phyloP scores from a whole-genome alignment of 2,329 filamentous ascomycete species.

The Teratosphaeria zuluensis region DNA sequence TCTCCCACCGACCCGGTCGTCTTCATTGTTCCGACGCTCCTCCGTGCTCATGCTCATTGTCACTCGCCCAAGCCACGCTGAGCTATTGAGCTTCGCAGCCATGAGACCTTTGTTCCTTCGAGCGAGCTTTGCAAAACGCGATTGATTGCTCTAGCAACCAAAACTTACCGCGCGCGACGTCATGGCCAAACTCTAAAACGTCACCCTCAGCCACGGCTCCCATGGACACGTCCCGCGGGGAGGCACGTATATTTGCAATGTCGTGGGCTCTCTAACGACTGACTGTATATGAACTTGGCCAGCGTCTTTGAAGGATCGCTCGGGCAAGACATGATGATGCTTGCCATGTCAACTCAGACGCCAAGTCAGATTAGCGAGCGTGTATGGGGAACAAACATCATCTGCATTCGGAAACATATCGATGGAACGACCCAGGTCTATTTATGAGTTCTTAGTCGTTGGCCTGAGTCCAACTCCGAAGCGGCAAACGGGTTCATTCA shows the following conservation, averaged over 20 bases:
- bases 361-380: too few relatives aligned
- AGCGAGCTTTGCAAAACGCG: background rate
- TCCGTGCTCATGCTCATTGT: background rate
- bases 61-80: background rate
- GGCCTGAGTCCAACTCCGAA: too few relatives aligned
- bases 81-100: background rate
- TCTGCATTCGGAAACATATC: too few relatives aligned
- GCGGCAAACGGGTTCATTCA: too few relatives aligned
- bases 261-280: too few relatives aligned
- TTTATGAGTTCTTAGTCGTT: too few relatives aligned
- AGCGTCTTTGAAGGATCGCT: too few relatives aligned
- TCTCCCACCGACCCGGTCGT: background rate
- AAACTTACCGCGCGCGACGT: background rate
- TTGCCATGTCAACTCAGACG: too few relatives aligned
- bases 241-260: background rate
- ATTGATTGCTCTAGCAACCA: background rate
- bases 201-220: background rate
- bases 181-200: background rate
- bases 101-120: background rate
- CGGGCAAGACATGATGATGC: too few relatives aligned
- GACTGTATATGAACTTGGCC: too few relatives aligned
- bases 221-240: background rate
- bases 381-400: too few relatives aligned
- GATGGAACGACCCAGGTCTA: too few relatives aligned
- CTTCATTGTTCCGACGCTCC: background rate